A percentile compares a stretch with the other conserved stretches of the same genome.
These are phyloP conservation scores for Trichophyton schoenleinii DNA, from an alignment of 2,329 filamentous ascomycete species.

Conservation along the genomic window DNA sequence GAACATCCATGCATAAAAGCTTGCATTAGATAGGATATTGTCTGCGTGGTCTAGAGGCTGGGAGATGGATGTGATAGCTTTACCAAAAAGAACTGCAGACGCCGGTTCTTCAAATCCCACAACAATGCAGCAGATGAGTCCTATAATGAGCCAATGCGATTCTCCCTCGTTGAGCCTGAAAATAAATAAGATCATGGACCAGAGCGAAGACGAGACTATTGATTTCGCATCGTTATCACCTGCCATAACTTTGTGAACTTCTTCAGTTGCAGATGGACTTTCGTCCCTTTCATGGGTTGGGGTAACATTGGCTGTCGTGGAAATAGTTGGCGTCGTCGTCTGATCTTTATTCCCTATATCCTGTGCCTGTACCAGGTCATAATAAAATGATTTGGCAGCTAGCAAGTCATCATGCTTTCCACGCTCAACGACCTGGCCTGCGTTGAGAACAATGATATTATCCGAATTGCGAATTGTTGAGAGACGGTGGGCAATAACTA, in stretches of 20 bases:
- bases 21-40: constrained; percentile 38
- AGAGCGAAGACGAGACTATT: constrained; percentile 1
- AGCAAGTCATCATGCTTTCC: constrained; percentile 19
- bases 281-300: neutral
- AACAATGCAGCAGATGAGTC: constrained; percentile 39
- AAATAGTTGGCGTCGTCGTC: neutral
- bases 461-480: constrained; percentile 20
- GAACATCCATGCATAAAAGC: constrained; percentile 46
- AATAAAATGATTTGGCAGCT: constrained; percentile 27
- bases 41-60: constrained; percentile 37
- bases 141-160: constrained; percentile 28
- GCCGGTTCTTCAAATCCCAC: constrained; percentile 48
- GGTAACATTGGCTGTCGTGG: neutral
- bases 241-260: neutral
- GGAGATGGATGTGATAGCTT: constrained; percentile 46
- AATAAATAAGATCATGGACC: constrained; percentile 21
- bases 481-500: constrained; percentile 21
- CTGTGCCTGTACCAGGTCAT: constrained; percentile 34
- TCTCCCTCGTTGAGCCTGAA: neutral
- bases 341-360: constrained; percentile 8
- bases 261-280: constrained; percentile 13
- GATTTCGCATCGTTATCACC: constrained; percentile 18
- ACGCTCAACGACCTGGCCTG: constrained; percentile 18
- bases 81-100: constrained; percentile 48
- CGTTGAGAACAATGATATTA: constrained; percentile 20